These are phyloP conservation scores for Paracorniculantispora psalliotae DNA, from an alignment of 2,329 filamentous ascomycete genomes.

Conservation along the genomic window DNA sequence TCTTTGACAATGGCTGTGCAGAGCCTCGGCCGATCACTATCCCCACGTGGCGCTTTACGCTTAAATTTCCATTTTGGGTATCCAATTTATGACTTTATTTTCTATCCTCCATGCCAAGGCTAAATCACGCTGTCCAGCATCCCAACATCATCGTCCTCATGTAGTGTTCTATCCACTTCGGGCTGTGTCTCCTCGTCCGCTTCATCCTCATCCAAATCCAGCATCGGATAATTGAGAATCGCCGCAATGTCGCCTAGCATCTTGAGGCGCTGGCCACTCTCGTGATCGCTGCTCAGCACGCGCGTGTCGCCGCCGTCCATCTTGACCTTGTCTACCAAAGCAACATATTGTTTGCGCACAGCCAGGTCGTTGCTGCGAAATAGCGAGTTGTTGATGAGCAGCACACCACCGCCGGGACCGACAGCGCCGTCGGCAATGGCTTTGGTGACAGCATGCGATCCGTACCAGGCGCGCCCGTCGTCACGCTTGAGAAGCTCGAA, in stretches of 20 bases:
- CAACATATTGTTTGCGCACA: conserved; percentile 74
- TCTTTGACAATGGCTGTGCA: no score
- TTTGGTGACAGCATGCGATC: conserved; percentile 71
- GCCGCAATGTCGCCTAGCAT: conserved; percentile 84
- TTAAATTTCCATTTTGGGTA: neutral
- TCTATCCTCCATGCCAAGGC: neutral
- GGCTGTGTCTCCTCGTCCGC: conserved; percentile 34
- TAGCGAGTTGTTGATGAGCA: conserved; percentile 81
- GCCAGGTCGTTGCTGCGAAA: conserved; percentile 79
- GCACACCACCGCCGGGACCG: conserved; percentile 74
- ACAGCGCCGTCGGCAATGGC: conserved; percentile 86
- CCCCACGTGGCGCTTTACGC: neutral
- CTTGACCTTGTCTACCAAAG: conserved; percentile 81
- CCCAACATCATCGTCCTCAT: conserved; percentile 25
- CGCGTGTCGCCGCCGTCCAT: conserved; percentile 81
- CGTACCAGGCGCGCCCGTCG: conserved; percentile 88
- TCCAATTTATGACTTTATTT: neutral
- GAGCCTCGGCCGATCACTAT: no score
- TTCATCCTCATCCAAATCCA: conserved; percentile 71
- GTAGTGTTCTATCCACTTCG: conserved; percentile 15
- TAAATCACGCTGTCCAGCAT: conserved; percentile 32
- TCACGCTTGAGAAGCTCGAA: conserved; percentile 73
- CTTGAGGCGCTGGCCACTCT: conserved; percentile 82
- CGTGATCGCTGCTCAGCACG: conserved; percentile 88
- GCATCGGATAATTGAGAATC: conserved; percentile 82